Percentiles rank a stretch among this genome's conserved stretches.
phyloP scores from a whole-genome alignment of 176 grass and related monocot species.

The Paspalum notatum region DNA sequence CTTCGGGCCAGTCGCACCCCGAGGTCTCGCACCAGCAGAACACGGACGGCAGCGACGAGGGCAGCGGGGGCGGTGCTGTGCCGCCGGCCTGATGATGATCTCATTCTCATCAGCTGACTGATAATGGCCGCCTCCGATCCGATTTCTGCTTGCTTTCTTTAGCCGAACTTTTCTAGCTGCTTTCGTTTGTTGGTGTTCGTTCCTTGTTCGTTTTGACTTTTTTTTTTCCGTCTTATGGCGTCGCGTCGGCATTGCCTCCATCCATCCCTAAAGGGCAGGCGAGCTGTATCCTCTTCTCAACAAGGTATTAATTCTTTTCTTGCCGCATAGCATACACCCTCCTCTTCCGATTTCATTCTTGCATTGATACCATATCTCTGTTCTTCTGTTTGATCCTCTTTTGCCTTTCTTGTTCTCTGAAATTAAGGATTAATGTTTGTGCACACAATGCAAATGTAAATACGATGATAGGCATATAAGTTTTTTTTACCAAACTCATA shows the following conservation, averaged over 20 bases:
- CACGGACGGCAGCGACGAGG: conserved; percentile 48
- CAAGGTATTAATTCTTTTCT: conserved; percentile 51
- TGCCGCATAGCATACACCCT: background rate
- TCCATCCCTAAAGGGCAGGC: conserved; percentile 38
- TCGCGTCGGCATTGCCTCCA: conserved; percentile 15
- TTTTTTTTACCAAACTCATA: no score
- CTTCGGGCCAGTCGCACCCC: conserved; percentile 49
- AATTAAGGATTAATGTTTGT: background rate
- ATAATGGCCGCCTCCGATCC: background rate
- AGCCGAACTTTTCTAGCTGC: background rate
- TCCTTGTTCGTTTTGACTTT: conserved; percentile 43
- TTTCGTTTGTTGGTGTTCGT: conserved; percentile 38
- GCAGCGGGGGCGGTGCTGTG: conserved; percentile 18
- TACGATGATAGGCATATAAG: no score
- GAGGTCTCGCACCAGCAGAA: conserved; percentile 45
- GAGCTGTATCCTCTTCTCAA: conserved; percentile 47
- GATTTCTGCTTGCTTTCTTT: background rate
- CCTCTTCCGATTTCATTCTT: background rate
- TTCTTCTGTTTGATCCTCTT: background rate
- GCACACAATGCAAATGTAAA: background rate
- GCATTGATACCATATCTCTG: background rate
- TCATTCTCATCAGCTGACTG: background rate
- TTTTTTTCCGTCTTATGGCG: conserved; percentile 44
- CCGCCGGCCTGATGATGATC: conserved; percentile 27
- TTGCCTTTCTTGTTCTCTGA: background rate